Evolutionary conservation across 192 early-diverging fungal genomes (phyloP), one percentile per base, ranked within the genome.

Genomic region (Dissophora globulifera): DNA sequence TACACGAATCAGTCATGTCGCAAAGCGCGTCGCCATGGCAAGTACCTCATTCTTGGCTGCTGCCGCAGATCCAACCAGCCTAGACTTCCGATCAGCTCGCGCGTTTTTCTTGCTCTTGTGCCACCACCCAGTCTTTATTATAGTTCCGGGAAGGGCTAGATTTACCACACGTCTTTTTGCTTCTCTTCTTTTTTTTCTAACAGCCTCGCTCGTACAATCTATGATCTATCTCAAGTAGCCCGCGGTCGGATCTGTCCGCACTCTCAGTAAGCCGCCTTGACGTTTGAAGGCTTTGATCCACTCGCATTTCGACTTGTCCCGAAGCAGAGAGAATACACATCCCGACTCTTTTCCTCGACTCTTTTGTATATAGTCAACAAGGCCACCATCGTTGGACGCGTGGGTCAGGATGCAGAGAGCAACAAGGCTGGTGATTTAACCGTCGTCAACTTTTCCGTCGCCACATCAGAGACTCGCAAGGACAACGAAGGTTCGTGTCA

Each of bases 311-410:
- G 15, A n/a, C 40, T 41, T 20, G 22, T 45, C 43, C 15, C 13
- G 25, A 42, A n/a, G n/a, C n/a, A n/a, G n/a, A n/a, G 35, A 38
- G 35, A 13, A 38, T 38, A 38, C 35, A n/a, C n/a, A n/a, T n/a
- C n/a, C n/a, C n/a, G n/a, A n/a, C n/a, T n/a, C n/a, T n/a, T n/a
- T n/a, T n/a, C 26, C 19, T 29, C 2, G 23, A 1, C 25, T 25
- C 16, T n/a, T 38, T 7, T 41, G 27, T 10, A 19, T 19, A 42
- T 50, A 85, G 81, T 92, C 46, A 92, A 92, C 82, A 89, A 90
- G 81, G 85, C 84, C 17, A 88, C 79, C 1, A 78, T 92, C 35
- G 58, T 91, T 23, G 91, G 91, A 54, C 81, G 83, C 51, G 85
- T 89, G 20, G 90, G 90, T 19, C 69, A 79, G 29, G 89, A 91